These are phyloP conservation scores for Didymella exigua DNA, from an alignment of 2,329 filamentous ascomycete species.

Conservation along the genomic window DNA sequence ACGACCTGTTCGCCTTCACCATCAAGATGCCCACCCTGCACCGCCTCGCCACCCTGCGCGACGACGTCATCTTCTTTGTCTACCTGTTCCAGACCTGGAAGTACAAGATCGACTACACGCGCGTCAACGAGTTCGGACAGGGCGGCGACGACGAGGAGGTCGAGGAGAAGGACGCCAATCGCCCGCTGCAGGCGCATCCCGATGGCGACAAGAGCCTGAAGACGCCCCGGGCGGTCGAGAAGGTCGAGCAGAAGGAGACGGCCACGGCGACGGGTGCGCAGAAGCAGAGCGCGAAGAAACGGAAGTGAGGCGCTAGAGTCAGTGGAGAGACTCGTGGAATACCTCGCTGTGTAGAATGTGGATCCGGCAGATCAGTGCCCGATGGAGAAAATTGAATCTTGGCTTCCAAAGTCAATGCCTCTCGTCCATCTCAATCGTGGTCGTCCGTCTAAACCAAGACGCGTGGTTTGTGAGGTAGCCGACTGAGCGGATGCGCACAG, in stretches of 20 bases:
- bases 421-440: too few species aligned
- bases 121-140: conserved; percentile 98
- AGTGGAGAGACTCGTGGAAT: too few species aligned
- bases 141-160: conserved; percentile 83
- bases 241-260: conserved; percentile 10
- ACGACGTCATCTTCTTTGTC: conserved; percentile 98
- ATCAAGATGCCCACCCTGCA: conserved; percentile 99
- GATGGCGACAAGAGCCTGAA: conserved; percentile 37
- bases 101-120: conserved; percentile 88
- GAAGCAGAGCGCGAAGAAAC: conserved; percentile 40
- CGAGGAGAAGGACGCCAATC: conserved; percentile 55
- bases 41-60: conserved; percentile 85
- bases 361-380: too few species aligned
- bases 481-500: too few species aligned
- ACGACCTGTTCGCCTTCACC: conserved; percentile 97
- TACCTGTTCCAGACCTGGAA: conserved; percentile 94
- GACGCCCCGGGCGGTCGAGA: conserved; percentile 28
- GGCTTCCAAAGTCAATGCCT: too few species aligned
- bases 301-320: conserved; percentile 40
- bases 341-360: too few species aligned
- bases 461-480: too few species aligned
- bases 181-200: conserved; percentile 47
- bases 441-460: too few species aligned
- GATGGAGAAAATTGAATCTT: too few species aligned
- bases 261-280: conserved; percentile 35